These are phyloP conservation scores for Capsicum rhomboideum DNA, from an alignment of 257 asterid genomes.

Conservation along the genomic window DNA sequence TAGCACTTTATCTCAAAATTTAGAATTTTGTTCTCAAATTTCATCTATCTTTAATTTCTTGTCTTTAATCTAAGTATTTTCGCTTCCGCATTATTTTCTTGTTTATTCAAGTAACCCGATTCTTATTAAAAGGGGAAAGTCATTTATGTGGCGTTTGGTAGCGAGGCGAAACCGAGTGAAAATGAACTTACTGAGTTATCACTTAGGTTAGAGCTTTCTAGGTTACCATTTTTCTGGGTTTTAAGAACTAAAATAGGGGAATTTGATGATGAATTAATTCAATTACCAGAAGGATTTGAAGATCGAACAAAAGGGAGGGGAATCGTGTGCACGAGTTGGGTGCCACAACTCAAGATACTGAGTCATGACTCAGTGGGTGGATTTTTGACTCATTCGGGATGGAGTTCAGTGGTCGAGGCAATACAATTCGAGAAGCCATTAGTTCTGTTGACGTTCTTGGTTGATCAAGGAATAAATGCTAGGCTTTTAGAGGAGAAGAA, in stretches of 20 bases:
- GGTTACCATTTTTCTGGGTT: constrained; percentile 12
- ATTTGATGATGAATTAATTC: not conserved
- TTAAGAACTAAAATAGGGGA: constrained; percentile 3
- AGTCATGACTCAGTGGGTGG: constrained; percentile 28
- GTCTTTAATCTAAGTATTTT: too few species aligned
- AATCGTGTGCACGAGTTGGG: constrained; percentile 22
- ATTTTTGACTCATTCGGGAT: constrained; percentile 29
- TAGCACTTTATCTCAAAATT: too few species aligned
- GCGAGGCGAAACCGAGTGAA: too few species aligned
- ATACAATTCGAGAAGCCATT: constrained; percentile 16
- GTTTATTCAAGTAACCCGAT: too few species aligned
- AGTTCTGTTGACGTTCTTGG: constrained; percentile 16
- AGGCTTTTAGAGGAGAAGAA: constrained; percentile 13
- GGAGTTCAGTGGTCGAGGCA: constrained; percentile 26
- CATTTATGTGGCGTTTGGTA: too few species aligned
- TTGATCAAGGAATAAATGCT: constrained; percentile 25
- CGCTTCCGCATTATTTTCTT: too few species aligned
- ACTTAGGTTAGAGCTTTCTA: too few species aligned
- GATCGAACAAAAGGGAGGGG: constrained; percentile 20
- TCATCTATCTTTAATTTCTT: too few species aligned
- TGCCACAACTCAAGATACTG: constrained; percentile 20
- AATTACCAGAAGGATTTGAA: constrained; percentile 18
- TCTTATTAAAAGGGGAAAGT: too few species aligned
- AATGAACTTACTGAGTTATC: too few species aligned
- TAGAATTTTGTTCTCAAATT: too few species aligned